Evolutionary conservation across 148 eudicot genomes (phyloP).

Genomic region (Persicaria tinctoria): DNA sequence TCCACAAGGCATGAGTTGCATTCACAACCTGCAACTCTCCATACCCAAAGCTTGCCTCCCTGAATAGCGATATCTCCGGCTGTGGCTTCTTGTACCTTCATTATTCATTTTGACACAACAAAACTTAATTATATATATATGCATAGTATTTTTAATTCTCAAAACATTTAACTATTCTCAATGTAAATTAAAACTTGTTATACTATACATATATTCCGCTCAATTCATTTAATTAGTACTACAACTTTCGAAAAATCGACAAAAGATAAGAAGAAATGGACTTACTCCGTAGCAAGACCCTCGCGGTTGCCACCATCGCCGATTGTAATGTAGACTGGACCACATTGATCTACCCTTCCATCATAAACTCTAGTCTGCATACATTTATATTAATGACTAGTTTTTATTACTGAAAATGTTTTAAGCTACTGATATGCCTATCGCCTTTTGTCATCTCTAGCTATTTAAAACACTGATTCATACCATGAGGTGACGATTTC

Average conservation of each 20-base stretch:
- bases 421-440: too few species aligned
- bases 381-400: background rate
- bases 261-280: background rate
- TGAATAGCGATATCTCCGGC: slow-evolving; percentile 39
- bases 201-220: too few species aligned
- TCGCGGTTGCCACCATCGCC: slow-evolving; percentile 44
- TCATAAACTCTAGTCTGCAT: slow-evolving; percentile 24
- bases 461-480: too few species aligned
- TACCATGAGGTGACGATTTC: too few species aligned
- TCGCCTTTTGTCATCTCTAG: too few species aligned
- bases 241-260: too few species aligned
- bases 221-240: too few species aligned
- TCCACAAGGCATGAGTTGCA: slow-evolving; percentile 57
- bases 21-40: slow-evolving; percentile 51
- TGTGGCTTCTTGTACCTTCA: slow-evolving; percentile 31
- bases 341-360: slow-evolving; percentile 28
- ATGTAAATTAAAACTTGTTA: too few species aligned
- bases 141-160: too few species aligned
- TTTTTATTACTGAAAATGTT: too few species aligned
- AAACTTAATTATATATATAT: too few species aligned
- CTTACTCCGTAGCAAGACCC: slow-evolving; percentile 29
- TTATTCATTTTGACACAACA: background rate
- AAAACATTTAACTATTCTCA: too few species aligned
- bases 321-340: slow-evolving; percentile 33
- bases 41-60: slow-evolving; percentile 83